These are phyloP conservation scores for Magnusiomyces tetraspermus DNA, from an alignment of 1,139 yeast genomes.

Conservation along the genomic window DNA sequence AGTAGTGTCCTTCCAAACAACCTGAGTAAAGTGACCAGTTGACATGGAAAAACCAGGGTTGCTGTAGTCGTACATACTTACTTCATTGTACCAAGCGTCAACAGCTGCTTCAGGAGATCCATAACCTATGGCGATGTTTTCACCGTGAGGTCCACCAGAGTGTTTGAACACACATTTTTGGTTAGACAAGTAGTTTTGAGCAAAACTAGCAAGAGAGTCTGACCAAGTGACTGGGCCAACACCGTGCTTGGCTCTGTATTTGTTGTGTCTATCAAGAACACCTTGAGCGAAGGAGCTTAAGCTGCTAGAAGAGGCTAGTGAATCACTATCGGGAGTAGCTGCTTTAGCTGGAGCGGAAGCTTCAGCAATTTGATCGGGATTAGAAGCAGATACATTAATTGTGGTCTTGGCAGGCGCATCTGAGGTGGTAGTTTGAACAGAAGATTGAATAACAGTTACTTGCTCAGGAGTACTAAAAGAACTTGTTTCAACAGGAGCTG, in stretches of 20 bases:
- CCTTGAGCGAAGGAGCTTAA: conserved; percentile 20
- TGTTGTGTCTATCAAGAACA: conserved; percentile 52
- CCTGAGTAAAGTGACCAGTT: conserved; percentile 76
- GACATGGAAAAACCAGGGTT: conserved; percentile 35
- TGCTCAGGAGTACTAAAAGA: conserved; percentile 3
- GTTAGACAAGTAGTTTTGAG: conserved; percentile 49
- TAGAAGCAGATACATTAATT: conserved; percentile 14
- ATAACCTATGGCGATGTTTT: conserved; percentile 73
- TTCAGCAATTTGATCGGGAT: conserved; percentile 9
- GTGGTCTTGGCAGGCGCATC: conserved; percentile 9
- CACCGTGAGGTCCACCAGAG: conserved; percentile 76
- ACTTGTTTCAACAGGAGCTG: conserved; percentile 16
- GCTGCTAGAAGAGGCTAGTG: conserved; percentile 10
- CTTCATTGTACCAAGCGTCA: conserved; percentile 76
- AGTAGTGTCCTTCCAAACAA: conserved; percentile 67
- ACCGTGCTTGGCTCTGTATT: conserved; percentile 56
- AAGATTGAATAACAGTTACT: conserved; percentile 12
- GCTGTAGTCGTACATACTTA: conserved; percentile 43
- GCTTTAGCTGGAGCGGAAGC: conserved; percentile 8
- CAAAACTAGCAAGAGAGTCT: conserved; percentile 49
- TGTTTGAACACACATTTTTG: conserved; percentile 69
- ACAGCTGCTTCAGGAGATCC: conserved; percentile 51
- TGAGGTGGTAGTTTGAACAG: conserved; percentile 13
- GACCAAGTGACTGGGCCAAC: conserved; percentile 60
- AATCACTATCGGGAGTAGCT: conserved; percentile 15